Evolutionary conservation across 2,329 filamentous ascomycete species (phyloP), one percentile per base, ranked within the genome.

Genomic region (Hypoxylon sp.): DNA sequence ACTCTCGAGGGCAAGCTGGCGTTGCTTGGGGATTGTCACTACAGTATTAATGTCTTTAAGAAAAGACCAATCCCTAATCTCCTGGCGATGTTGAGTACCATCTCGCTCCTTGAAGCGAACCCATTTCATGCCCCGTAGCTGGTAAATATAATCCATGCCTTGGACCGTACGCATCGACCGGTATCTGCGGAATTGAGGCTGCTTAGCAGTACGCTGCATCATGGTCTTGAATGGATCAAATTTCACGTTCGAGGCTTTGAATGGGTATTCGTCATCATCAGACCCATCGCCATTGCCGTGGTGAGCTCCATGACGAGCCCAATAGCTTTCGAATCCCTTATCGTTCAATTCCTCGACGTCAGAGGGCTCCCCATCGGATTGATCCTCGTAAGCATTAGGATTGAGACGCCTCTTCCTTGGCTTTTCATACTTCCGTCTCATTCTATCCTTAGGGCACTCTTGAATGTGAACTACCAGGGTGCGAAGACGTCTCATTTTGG

Each of bases 111-210:
- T 82, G 58, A 86, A 82, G 0, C 78, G 75, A 0, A 85, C 64
- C n/a, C 73, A 75, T 0, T 74, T 63, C 49, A 87, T 68, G 0
- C 84, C 85, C 0, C 85, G 81, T 3, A 87, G 80, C 25, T 79
- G 75, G 11, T 79, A 74, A 2, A 87, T 44, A 27, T 81, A 83
- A 44, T 86, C 84, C 0, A 83, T 67, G 0, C 85, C 85, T 27
- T 85, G 84, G 0, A 85, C 20, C 0, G 74, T 81, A 0, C 82
- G 75, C 7, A 87, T 72, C 0, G 76, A 73, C 2, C 85, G 77
- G 1, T 64, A 71, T 5, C 63, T 68, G 0, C 84, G 77, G 10
- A 65, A 79, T 54, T 86, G 84, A 0, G 83, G 81, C 42, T 86
- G 85, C 0, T 54, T 25, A 0, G 48, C 30, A 0, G 82, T 85